Conservation (phyloP, 1,139 yeast species). For the Saccharomyces hybrid region DNA sequence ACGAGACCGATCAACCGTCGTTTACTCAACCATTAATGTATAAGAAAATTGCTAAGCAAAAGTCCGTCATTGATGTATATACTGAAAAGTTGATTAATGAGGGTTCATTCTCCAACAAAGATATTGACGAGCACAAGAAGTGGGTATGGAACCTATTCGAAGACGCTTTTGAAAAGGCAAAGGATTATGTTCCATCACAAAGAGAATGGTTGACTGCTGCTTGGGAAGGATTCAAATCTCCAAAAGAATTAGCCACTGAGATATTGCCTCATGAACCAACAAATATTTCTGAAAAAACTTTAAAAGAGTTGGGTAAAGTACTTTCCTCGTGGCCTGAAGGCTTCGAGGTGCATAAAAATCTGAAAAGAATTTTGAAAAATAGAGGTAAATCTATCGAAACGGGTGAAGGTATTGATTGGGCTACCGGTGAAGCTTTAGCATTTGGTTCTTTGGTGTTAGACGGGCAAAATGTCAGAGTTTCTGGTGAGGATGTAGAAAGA, state of each 20-base stretch:
- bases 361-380: slow-evolving; percentile 84
- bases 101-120: slow-evolving; percentile 82
- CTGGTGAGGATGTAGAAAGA: slow-evolving; percentile 99
- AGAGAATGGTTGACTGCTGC: slow-evolving; percentile 98
- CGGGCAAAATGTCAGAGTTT: slow-evolving; percentile 94
- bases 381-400: slow-evolving; percentile 82
- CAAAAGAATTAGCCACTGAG: slow-evolving; percentile 94
- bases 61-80: slow-evolving; percentile 81
- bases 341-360: slow-evolving; percentile 88
- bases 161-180: slow-evolving; percentile 78
- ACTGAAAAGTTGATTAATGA: slow-evolving; percentile 71
- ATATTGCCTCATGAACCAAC: slow-evolving; percentile 95
- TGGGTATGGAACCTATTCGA: slow-evolving; percentile 97
- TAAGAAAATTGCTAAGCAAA: slow-evolving; percentile 80
- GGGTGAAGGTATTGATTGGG: slow-evolving; percentile 97
- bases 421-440: slow-evolving; percentile 98
- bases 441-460: slow-evolving; percentile 87
- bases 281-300: no score
- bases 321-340: slow-evolving; percentile 83
- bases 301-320: slow-evolving; percentile 43
- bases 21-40: slow-evolving; percentile 99
- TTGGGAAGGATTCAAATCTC: slow-evolving; percentile 98
- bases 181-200: slow-evolving; percentile 84
- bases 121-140: slow-evolving; percentile 90
- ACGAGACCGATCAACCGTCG: slow-evolving; percentile 98